Conservation (phyloP, 2,329 filamentous ascomycete genomes). For the Podosphaera xanthii region DNA sequence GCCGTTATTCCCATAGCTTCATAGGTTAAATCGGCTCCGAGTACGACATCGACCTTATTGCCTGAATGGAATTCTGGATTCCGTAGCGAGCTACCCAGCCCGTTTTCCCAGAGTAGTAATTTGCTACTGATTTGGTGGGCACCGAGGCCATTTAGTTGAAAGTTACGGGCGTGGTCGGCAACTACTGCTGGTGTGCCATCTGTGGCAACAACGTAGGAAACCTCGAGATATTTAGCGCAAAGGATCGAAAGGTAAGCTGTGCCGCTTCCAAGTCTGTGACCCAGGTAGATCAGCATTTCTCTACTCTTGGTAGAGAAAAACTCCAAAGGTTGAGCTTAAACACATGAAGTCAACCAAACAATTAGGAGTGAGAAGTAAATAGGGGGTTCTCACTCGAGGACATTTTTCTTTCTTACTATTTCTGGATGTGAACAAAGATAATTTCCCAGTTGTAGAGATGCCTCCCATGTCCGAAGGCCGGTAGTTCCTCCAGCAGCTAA, state of each 20-base stretch:
- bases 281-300: not conserved
- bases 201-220: slow-evolving; percentile 39
- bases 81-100: slow-evolving; percentile 15
- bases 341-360: not conserved
- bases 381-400: slow-evolving; percentile 29
- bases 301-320: not conserved
- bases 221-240: slow-evolving; percentile 41
- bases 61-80: slow-evolving; percentile 21
- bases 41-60: slow-evolving; percentile 32
- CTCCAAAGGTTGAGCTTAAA: not conserved
- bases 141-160: slow-evolving; percentile 44
- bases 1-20: slow-evolving; percentile 39
- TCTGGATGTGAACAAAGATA: slow-evolving; percentile 28
- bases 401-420: slow-evolving; percentile 26
- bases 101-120: slow-evolving; percentile 24
- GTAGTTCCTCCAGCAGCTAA: slow-evolving; percentile 52
- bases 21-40: slow-evolving; percentile 64
- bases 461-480: slow-evolving; percentile 62
- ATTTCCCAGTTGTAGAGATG: slow-evolving; percentile 47
- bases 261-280: slow-evolving; percentile 36
- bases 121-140: slow-evolving; percentile 29
- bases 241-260: slow-evolving; percentile 56
- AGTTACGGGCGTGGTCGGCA: slow-evolving; percentile 40
- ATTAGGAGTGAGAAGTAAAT: not conserved
- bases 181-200: slow-evolving; percentile 56